These are phyloP conservation scores for Litsea cubeba DNA, from an alignment of 164 flowering plant genomes.

Conservation along the genomic window DNA sequence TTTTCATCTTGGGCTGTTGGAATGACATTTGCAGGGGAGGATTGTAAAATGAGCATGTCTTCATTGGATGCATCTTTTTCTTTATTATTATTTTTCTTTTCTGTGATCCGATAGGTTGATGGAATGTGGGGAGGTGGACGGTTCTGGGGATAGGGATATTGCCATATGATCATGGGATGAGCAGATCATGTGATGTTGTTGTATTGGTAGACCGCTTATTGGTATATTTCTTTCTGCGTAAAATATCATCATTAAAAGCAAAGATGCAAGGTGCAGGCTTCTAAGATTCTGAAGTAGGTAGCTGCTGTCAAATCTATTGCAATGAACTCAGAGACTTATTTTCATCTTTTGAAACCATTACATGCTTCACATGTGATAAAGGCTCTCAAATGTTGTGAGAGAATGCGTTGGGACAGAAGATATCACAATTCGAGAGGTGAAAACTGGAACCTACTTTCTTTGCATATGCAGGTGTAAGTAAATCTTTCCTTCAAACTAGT, in stretches of 20 bases:
- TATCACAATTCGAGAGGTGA: conserved; percentile 8
- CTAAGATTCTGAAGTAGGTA: not conserved
- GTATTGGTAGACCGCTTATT: conserved; percentile 36
- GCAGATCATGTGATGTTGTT: conserved; percentile 34
- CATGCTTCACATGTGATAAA: not conserved
- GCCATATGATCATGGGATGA: conserved; percentile 11
- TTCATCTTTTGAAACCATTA: not conserved
- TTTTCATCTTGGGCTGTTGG: conserved; percentile 21
- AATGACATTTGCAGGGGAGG: conserved; percentile 18
- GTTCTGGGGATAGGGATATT: conserved; percentile 11
- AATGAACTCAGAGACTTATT: not conserved
- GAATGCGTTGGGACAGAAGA: not conserved
- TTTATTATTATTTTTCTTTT: not conserved
- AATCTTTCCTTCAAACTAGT: conserved; percentile 6
- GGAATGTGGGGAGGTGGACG: conserved; percentile 5
- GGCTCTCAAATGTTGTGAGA: conserved; percentile 5
- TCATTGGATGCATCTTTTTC: conserved; percentile 7
- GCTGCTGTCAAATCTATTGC: not conserved
- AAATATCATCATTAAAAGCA: conserved; percentile 25
- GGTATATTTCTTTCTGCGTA: conserved; percentile 26
- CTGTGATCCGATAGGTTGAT: conserved; percentile 10
- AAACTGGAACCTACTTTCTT: conserved; percentile 7
- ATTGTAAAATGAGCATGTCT: conserved; percentile 1
- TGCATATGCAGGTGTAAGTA: conserved; percentile 18
- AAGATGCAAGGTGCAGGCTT: conserved; percentile 13